Base-by-base conservation (phyloP, 345 rosid species). In the Populus pruinosa region DNA sequence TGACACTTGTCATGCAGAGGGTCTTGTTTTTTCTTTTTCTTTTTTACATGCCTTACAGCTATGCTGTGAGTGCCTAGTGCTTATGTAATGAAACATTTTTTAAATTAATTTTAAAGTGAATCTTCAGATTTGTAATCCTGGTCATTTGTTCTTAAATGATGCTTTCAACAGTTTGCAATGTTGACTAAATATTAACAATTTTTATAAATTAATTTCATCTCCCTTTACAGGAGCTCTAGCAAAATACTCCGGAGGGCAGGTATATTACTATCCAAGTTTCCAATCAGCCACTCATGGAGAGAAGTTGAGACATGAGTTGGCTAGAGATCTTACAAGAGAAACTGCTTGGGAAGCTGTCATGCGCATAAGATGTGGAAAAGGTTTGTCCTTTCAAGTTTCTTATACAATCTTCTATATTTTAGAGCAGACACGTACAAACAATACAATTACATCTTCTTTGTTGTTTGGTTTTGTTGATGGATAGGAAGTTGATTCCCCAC, bases 301-400 rank as follows among this genome's bases (percentile, higher is more conserved):
- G 83, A 96, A 87, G 87, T 81, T 94, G 88, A 92, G 92, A 74
- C 90, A 90, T 78, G 99, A 96, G 85, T 82, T 96, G 74, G 84
- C 91, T 73, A 89, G 98, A 87, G 99, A 96, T 86, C 97, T 96
- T 75, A 96, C 92, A 0, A 89, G 98, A 84, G 99, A 96, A 90
- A 96, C 99, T 82, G 98, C 97, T 55, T 96, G 99, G 99, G 99
- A 96, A 87, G 89, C 98, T n/a, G 99, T 94, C 65, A 90, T 96
- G 99, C 92, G 99, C 62, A 77, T 96, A 83, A 89, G 99, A 94
- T 96, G 98, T 83, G 99, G 99, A 87, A 96, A 96, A 91, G 98
- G 99, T 94, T 50, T 53, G 18, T 71, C 73, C 27, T 36, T 56
- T 4, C 23, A 31, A 13, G 3, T 25, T 23, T 79, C 39, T 36